These are phyloP conservation scores for Didymella segeticola DNA, from an alignment of 2,329 filamentous ascomycete species.

Conservation along the genomic window DNA sequence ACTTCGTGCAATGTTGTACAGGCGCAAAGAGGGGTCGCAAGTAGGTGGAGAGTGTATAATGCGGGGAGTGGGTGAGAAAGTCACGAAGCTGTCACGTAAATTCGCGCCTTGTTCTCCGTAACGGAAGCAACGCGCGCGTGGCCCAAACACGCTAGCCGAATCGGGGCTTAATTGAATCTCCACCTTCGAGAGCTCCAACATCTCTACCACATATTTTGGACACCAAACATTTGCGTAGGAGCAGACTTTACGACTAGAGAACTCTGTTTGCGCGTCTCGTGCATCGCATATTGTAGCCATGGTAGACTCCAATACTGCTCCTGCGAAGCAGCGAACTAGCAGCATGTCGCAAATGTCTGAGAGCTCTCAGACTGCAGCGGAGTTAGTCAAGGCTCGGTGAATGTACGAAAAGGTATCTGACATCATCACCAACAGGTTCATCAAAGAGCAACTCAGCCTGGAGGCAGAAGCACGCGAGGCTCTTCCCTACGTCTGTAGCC, in stretches of 20 bases:
- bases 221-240: not conserved
- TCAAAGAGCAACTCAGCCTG: constrained; percentile 85
- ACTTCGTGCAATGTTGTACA: constrained; percentile 8
- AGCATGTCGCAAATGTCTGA: constrained; percentile 56
- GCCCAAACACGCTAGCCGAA: constrained; percentile 9
- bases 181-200: constrained; percentile 2
- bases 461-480: constrained; percentile 95
- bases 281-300: constrained; percentile 15
- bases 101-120: constrained; percentile 1
- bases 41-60: constrained; percentile 8
- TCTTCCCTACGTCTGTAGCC: constrained; percentile 78
- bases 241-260: not conserved
- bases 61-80: constrained; percentile 11
- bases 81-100: constrained; percentile 14
- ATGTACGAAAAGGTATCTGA: not conserved
- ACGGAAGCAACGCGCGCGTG: constrained; percentile 23
- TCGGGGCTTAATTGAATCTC: constrained; percentile 13
- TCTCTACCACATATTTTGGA: not conserved
- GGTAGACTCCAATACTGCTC: constrained; percentile 33
- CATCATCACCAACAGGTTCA: constrained; percentile 66
- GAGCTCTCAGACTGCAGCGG: constrained; percentile 62
- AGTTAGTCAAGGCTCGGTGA: constrained; percentile 36
- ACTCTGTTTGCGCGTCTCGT: not conserved
- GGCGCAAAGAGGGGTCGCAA: constrained; percentile 9
- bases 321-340: constrained; percentile 43